A percentile compares a stretch with the other conserved stretches of the same genome.
Conservation (phyloP, 306 rosid genomes). For the Aeschynomene evenia region DNA sequence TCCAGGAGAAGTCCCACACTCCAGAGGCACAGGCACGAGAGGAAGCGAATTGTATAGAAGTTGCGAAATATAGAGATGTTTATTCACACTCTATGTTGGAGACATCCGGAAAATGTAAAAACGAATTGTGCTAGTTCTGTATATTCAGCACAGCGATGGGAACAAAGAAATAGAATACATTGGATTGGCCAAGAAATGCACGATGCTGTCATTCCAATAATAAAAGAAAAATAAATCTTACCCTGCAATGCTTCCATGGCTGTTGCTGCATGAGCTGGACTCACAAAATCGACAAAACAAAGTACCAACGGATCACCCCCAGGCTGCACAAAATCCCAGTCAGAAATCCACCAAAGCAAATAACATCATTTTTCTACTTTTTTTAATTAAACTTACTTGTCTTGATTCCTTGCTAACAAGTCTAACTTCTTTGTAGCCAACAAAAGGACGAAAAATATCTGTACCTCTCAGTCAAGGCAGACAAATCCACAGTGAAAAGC, state of each 20-base stretch:
- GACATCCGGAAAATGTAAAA: neutral
- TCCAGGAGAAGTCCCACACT: neutral
- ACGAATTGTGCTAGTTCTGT: constrained; percentile 8
- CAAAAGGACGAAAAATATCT: constrained; percentile 98
- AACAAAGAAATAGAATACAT: constrained; percentile 21
- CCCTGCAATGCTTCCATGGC: constrained; percentile 99
- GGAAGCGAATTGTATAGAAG: constrained; percentile 16
- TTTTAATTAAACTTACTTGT: constrained; percentile 63
- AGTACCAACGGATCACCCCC: constrained; percentile 94
- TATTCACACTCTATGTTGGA: neutral
- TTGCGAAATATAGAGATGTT: neutral
- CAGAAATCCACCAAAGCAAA: constrained; percentile 33
- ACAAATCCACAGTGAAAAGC: constrained; percentile 28
- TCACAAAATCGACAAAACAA: constrained; percentile 90
- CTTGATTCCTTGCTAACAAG: constrained; percentile 96
- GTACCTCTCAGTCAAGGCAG: constrained; percentile 46
- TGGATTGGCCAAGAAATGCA: constrained; percentile 4
- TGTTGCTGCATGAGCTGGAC: constrained; percentile 98
- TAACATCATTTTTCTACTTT: constrained; percentile 1
- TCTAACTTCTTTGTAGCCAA: constrained; percentile 99
- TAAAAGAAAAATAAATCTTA: constrained; percentile 40
- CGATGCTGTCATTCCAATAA: constrained; percentile 23
- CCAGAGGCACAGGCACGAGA: neutral
- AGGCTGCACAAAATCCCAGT: constrained; percentile 64
- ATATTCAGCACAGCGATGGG: neutral